Conservation (phyloP, 2,329 filamentous ascomycete species). For the Bimuria novae-zelandiae region DNA sequence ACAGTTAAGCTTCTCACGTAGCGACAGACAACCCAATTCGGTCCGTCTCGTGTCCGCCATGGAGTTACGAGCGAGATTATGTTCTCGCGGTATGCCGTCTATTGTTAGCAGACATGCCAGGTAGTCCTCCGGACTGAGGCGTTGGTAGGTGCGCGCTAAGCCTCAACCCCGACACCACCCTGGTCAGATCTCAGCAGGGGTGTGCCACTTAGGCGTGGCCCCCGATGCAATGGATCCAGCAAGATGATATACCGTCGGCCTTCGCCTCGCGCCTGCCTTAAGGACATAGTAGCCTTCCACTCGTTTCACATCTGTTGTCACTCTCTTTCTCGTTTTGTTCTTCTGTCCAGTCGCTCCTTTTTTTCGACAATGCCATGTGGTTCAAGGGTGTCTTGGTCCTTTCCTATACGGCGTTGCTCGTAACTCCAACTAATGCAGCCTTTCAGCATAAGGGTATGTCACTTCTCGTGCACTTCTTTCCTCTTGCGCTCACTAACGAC, state of each 20-base stretch:
- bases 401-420: constrained; percentile 27
- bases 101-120: constrained; percentile 35
- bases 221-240: constrained; percentile 13
- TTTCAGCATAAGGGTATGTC: constrained; percentile 21
- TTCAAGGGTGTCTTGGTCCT: constrained; percentile 35
- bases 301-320: constrained; percentile 28
- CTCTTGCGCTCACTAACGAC: not conserved
- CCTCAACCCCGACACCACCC: constrained; percentile 33
- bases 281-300: constrained; percentile 31
- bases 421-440: constrained; percentile 28
- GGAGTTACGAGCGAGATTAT: constrained; percentile 4
- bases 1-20: constrained; percentile 20
- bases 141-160: constrained; percentile 31
- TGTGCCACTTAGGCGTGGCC: constrained; percentile 13
- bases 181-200: constrained; percentile 23
- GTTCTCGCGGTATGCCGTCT: constrained; percentile 19
- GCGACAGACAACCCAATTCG: constrained; percentile 11
- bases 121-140: constrained; percentile 31
- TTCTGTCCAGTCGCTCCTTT: constrained; percentile 33
- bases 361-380: constrained; percentile 45
- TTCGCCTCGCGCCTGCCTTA: constrained; percentile 28
- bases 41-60: constrained; percentile 9
- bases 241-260: constrained; percentile 25
- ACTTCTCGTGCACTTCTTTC: not conserved
- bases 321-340: constrained; percentile 29